Evolutionary conservation across 169 alveolate genomes (phyloP), one percentile per base, ranked within the genome.

Genomic region (Condylostoma magnum): DNA sequence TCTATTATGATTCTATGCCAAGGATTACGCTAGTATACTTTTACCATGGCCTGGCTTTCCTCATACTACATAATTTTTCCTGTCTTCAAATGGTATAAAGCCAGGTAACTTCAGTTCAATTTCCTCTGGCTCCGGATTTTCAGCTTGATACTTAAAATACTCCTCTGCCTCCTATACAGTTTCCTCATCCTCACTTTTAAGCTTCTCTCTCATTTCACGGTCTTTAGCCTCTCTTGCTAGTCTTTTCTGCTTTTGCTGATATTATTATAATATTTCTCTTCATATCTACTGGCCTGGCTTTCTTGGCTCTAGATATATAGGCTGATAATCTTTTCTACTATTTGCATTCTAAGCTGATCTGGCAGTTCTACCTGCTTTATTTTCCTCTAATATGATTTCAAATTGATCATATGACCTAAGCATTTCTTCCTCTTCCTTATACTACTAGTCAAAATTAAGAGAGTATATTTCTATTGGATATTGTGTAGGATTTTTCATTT

Each of bases 401-500:
- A 91, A 90, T 33, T 77, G 83, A 28, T 91, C 93, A 57, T 77
- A 89, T 28, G 84, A 77, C 27, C 87, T 79, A 41, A 96, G 82
- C 50, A 92, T 83, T 44, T 91, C 94, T 80, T 94, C 98, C 71
- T 94, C 97, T 31, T 84, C 91, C 37, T 77, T 48, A 75, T 84
- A 89, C 77, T 79, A 76, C 58, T 84, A 79, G 81, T 96, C 99
- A 76, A 94, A 93, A 50, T 94, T 98, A 28, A 89, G 71, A 22
- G 95, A 81, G 77, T 84, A 93, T 1, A 96, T 92, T 81, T 90
- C 98, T 58, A 93, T 91, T 36, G 96, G 87, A 25, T 89, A 79
- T 34, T 86, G 95, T 77, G 95, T 89, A 44, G 96, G 95, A 76
- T 96, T 96, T 70, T 80, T 85, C 53, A 95, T 76, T 63, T 91